phyloP scores from a whole-genome alignment of 139 green algal species.

The Chlorella vulgaris region DNA sequence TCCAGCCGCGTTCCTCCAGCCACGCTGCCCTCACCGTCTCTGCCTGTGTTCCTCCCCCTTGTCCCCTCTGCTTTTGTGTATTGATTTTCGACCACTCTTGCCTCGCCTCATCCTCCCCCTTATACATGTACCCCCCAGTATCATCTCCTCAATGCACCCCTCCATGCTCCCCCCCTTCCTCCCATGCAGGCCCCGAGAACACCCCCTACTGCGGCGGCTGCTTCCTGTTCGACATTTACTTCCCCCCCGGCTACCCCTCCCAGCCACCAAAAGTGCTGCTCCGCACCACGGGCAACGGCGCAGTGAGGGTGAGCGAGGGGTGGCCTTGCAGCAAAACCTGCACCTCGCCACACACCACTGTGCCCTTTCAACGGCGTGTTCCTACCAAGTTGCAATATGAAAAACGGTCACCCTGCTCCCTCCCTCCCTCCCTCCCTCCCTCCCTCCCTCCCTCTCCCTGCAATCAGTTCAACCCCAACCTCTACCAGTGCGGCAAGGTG shows the following conservation, averaged over 20 bases:
- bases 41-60: background rate
- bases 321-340: too few relatives aligned
- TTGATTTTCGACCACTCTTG: too few relatives aligned
- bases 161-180: background rate
- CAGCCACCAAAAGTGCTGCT: constrained; percentile 71
- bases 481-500: constrained; percentile 83
- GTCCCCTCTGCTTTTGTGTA: too few relatives aligned
- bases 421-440: background rate
- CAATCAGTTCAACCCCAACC: constrained; percentile 89
- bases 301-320: constrained; percentile 41
- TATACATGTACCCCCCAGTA: too few relatives aligned
- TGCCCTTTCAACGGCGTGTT: too few relatives aligned
- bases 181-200: constrained; percentile 1
- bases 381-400: background rate
- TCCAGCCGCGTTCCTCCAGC: too few relatives aligned
- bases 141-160: background rate
- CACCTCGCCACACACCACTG: too few relatives aligned
- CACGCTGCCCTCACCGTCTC: background rate
- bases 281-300: constrained; percentile 74
- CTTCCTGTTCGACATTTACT: constrained; percentile 89
- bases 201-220: constrained; percentile 52
- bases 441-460: background rate
- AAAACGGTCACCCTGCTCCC: background rate
- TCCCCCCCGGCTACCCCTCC: constrained; percentile 76
- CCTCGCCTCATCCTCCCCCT: too few relatives aligned